A percentile compares a stretch with the other conserved stretches of the same genome.
Evolutionary conservation across 768 basidiomycete genomes (phyloP).

Genomic region (Mycena albidolilacea): DNA sequence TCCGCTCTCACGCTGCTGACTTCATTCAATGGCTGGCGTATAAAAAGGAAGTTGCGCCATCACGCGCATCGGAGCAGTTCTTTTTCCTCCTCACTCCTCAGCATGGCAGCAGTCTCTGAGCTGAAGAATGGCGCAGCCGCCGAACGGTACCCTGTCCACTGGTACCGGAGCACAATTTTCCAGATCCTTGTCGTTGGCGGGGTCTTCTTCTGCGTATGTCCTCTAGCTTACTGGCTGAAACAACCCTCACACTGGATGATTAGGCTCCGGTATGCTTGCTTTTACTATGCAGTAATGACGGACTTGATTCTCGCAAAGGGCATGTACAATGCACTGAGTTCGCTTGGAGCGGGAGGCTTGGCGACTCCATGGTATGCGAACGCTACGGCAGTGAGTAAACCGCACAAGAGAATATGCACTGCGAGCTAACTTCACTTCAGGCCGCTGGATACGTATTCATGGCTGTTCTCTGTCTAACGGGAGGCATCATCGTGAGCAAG

Average conservation of each 20-base stretch:
- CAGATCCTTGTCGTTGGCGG: slow-evolving; percentile 51
- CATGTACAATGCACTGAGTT: slow-evolving; percentile 52
- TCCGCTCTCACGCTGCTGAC: not conserved
- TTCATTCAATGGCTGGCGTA: not conserved
- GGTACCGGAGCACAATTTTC: slow-evolving; percentile 50
- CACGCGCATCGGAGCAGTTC: not conserved
- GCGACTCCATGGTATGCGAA: slow-evolving; percentile 53
- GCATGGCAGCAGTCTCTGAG: slow-evolving; percentile 29
- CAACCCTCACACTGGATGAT: not conserved
- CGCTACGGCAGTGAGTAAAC: slow-evolving; percentile 42
- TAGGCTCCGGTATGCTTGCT: slow-evolving; percentile 46
- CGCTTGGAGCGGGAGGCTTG: slow-evolving; percentile 51
- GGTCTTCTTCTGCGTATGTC: slow-evolving; percentile 48
- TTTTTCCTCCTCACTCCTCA: slow-evolving; percentile 10
- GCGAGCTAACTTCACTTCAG: not conserved
- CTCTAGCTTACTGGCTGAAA: slow-evolving; percentile 32
- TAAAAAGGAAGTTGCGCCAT: not conserved
- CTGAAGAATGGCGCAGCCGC: slow-evolving; percentile 29
- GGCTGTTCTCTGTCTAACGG: slow-evolving; percentile 49
- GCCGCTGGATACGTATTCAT: slow-evolving; percentile 52
- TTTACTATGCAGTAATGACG: not conserved
- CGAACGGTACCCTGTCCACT: slow-evolving; percentile 44
- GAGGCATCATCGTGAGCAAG: slow-evolving; percentile 51
- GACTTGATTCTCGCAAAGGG: slow-evolving; percentile 34
- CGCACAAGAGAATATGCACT: too few species aligned